Conservation (phyloP, 2,329 filamentous ascomycete species). For the Fusarium protoensiforme region DNA sequence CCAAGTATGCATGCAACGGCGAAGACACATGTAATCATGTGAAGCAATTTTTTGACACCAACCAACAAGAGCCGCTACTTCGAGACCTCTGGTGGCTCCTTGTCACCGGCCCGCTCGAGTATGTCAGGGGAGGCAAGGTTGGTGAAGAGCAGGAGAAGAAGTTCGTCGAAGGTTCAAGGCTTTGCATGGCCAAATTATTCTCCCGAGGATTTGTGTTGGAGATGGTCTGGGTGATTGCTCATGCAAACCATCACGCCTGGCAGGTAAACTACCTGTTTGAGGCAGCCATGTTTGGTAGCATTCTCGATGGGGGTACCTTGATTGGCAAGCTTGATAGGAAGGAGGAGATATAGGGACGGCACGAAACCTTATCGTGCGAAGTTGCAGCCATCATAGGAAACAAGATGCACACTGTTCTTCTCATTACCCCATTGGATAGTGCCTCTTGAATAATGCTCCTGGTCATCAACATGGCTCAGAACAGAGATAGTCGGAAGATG, state of each 20-base stretch:
- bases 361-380: neutral
- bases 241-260: constrained; percentile 43
- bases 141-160: constrained; percentile 20
- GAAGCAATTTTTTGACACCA: neutral
- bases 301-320: constrained; percentile 43
- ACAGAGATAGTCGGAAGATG: neutral
- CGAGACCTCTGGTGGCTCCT: constrained; percentile 34
- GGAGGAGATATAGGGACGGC: constrained; percentile 11
- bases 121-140: constrained; percentile 24
- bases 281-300: constrained; percentile 49
- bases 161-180: constrained; percentile 27
- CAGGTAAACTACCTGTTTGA: constrained; percentile 47
- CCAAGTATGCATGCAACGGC: constrained; percentile 25
- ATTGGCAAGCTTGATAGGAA: constrained; percentile 45
- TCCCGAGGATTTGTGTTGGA: constrained; percentile 29
- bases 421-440: neutral
- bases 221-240: constrained; percentile 40
- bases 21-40: constrained; percentile 33
- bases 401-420: neutral
- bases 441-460: neutral
- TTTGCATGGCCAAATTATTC: constrained; percentile 39
- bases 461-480: neutral
- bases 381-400: neutral
- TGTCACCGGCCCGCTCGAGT: constrained; percentile 25
- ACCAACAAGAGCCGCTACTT: constrained; percentile 24